Evolutionary conservation across 176 grass and related monocot genomes (phyloP).

Genomic region (Juncus effusus): DNA sequence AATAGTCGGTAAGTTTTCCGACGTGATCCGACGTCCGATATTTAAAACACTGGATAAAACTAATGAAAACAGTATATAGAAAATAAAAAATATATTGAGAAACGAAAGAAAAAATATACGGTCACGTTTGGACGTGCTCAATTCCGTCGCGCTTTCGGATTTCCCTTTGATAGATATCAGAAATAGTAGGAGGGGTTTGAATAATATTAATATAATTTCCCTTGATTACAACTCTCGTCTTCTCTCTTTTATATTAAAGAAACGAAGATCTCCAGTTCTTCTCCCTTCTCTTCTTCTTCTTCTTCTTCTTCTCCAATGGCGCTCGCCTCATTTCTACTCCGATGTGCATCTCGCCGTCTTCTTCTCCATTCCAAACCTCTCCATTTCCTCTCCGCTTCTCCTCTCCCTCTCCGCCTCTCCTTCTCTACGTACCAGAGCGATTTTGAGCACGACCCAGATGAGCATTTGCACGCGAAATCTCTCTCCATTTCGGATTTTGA

Average conservation of each 20-base stretch:
- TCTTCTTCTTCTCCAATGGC: conserved; percentile 13
- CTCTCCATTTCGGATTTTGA: conserved; percentile 42
- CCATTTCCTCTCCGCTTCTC: not conserved
- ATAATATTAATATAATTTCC: too few species aligned
- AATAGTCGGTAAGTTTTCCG: too few species aligned
- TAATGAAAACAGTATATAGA: too few species aligned
- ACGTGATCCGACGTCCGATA: too few species aligned
- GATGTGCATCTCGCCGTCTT: not conserved
- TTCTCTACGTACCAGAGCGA: conserved; percentile 40
- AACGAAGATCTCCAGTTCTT: not conserved
- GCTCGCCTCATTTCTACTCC: conserved; percentile 20
- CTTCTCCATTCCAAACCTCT: not conserved
- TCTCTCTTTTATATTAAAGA: not conserved
- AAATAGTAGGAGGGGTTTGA: not conserved
- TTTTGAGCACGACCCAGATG: conserved; percentile 44
- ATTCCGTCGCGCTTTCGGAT: too few species aligned
- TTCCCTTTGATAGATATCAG: not conserved
- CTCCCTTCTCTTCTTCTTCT: not conserved
- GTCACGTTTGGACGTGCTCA: too few species aligned
- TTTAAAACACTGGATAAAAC: too few species aligned
- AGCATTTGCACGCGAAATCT: not conserved
- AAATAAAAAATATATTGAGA: too few species aligned
- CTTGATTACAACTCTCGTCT: not conserved
- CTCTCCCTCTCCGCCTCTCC: not conserved
- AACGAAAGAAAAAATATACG: too few species aligned